phyloP scores from a whole-genome alignment of 164 flowering plant species.

The Nelumbo lutea region DNA sequence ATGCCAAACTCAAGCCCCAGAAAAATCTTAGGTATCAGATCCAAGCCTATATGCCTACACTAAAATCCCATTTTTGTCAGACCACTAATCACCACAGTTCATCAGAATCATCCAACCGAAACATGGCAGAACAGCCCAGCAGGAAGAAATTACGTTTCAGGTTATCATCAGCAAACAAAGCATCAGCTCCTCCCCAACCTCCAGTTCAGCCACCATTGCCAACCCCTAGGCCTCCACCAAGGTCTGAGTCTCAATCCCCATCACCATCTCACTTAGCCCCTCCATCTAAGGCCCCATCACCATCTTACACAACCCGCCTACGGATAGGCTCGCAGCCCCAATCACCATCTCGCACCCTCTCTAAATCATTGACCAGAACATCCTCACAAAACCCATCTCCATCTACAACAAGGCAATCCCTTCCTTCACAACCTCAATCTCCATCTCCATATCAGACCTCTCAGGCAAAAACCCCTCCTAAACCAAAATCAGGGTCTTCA shows the following conservation, averaged over 20 bases:
- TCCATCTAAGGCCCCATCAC: background rate
- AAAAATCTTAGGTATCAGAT: too few relatives aligned
- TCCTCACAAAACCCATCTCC: background rate
- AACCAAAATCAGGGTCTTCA: background rate
- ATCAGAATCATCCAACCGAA: background rate
- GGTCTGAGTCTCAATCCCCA: too few relatives aligned
- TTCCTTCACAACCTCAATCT: background rate
- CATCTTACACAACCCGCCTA: constrained; percentile 7
- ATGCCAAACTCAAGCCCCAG: too few relatives aligned
- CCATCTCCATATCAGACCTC: background rate
- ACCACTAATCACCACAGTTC: background rate
- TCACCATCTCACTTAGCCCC: too few relatives aligned
- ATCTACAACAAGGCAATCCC: background rate
- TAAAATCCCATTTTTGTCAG: background rate
- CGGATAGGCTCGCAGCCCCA: background rate
- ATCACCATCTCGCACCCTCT: too few relatives aligned
- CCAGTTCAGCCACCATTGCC: background rate
- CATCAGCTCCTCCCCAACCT: background rate
- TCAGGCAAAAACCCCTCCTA: constrained; percentile 2
- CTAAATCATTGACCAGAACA: too few relatives aligned
- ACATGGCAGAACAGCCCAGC: constrained; percentile 3
- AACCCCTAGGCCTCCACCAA: background rate
- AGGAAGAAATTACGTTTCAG: background rate
- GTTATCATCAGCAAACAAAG: constrained; percentile 1
- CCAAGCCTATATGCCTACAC: too few relatives aligned